Conservation (phyloP, 495 filamentous ascomycete genomes). For the Durotheca rogersii region DNA sequence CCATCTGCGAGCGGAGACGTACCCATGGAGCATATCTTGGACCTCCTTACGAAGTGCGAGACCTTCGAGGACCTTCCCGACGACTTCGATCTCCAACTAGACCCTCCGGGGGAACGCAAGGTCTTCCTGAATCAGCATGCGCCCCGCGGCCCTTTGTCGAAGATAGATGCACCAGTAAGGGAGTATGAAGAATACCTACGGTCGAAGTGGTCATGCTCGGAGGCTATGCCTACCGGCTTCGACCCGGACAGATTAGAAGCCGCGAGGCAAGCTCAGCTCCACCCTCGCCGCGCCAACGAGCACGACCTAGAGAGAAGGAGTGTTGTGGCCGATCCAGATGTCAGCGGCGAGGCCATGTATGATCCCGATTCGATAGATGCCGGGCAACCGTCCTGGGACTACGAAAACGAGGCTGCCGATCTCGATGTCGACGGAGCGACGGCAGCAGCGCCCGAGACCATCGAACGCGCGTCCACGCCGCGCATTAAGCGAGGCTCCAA, state of each 20-base stretch:
- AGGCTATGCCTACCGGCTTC: slow-evolving; percentile 20
- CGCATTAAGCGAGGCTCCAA: slow-evolving; percentile 30
- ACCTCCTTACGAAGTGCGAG: not conserved
- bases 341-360: not conserved
- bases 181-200: slow-evolving; percentile 21
- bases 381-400: slow-evolving; percentile 4
- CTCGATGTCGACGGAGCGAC: not conserved
- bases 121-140: not conserved
- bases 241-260: slow-evolving; percentile 20
- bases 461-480: slow-evolving; percentile 9
- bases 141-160: not conserved
- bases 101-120: not conserved
- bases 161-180: not conserved
- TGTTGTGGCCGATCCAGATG: not conserved
- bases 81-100: not conserved
- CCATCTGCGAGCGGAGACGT: not conserved
- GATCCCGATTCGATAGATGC: slow-evolving; percentile 9
- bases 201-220: slow-evolving; percentile 15
- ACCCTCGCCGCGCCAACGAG: not conserved
- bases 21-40: not conserved
- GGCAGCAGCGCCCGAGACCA: not conserved
- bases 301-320: not conserved
- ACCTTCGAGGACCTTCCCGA: slow-evolving; percentile 9
- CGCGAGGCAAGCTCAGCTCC: not conserved
- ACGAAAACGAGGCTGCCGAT: slow-evolving; percentile 5